Conservation (phyloP, 2,329 filamentous ascomycete genomes). For the Aphanocladium album region DNA sequence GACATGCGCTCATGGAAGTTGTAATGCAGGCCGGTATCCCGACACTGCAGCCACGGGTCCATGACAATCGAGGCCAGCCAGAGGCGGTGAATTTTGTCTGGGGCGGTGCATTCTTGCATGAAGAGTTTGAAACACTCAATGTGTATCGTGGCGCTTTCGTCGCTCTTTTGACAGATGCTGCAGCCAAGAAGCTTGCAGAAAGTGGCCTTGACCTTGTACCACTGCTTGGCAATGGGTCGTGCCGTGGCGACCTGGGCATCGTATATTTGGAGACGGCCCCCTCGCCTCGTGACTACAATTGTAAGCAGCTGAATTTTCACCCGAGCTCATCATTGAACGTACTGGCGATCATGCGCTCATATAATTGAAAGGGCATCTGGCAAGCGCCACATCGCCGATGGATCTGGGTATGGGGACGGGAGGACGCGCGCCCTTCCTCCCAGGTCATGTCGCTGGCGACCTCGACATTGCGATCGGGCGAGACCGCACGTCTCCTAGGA, state of each 20-base stretch:
- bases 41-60: slow-evolving; percentile 2
- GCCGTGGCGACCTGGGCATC: slow-evolving; percentile 3
- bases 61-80: slow-evolving; percentile 6
- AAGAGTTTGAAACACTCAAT: slow-evolving; percentile 10
- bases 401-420: slow-evolving; percentile 9
- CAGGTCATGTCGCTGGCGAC: background rate
- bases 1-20: slow-evolving; percentile 2
- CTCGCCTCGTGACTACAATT: background rate
- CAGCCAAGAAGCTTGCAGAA: slow-evolving; percentile 7
- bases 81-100: slow-evolving; percentile 4
- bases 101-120: background rate
- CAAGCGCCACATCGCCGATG: slow-evolving; percentile 5
- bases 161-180: background rate
- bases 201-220: slow-evolving; percentile 1
- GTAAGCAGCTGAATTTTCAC: background rate
- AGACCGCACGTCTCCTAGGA: background rate
- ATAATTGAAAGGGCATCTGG: slow-evolving; percentile 2
- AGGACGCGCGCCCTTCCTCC: background rate
- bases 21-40: background rate
- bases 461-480: background rate
- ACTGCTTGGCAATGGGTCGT: background rate
- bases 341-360: slow-evolving; percentile 6
- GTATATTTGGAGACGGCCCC: background rate
- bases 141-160: slow-evolving; percentile 6
- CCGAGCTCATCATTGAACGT: background rate